Evolutionary conservation across 139 green algal genomes (phyloP).

Genomic region (Ostreobium quekettii): DNA sequence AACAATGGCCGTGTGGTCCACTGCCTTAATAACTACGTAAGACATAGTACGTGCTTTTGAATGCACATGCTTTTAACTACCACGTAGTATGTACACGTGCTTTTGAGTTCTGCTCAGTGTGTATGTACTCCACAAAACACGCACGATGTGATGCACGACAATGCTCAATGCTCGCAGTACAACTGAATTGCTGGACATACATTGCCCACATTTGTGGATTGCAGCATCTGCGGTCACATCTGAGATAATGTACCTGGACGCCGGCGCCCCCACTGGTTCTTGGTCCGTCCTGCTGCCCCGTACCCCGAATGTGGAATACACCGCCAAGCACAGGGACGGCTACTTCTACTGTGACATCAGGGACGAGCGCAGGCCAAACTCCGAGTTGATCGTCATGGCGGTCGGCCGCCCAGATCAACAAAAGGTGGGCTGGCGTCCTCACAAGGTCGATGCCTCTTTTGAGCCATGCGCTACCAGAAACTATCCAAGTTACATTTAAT

Average conservation of each 20-base stretch:
- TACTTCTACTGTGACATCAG: slow-evolving; percentile 54
- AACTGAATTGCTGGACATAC: neutral
- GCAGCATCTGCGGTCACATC: slow-evolving; percentile 64
- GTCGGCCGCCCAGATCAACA: slow-evolving; percentile 30
- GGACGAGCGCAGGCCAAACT: slow-evolving; percentile 62
- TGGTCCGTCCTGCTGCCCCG: slow-evolving; percentile 54
- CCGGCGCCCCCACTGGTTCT: slow-evolving; percentile 43
- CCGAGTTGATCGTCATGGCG: slow-evolving; percentile 61
- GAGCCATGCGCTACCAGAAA: no score
- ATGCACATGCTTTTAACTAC: no score
- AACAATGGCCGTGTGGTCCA: no score
- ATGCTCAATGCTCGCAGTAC: neutral
- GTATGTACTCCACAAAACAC: no score
- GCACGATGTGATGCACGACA: neutral
- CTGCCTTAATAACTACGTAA: no score
- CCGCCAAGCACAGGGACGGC: slow-evolving; percentile 38
- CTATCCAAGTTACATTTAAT: no score
- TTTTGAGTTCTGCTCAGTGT: no score
- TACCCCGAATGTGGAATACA: slow-evolving; percentile 58
- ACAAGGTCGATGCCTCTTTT: no score
- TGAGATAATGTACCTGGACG: slow-evolving; percentile 51
- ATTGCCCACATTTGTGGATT: neutral
- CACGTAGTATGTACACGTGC: no score
- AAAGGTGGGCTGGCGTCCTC: no score
- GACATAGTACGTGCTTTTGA: no score